Conservation (phyloP, 2,329 filamentous ascomycete species). For the Botrytis porri region DNA sequence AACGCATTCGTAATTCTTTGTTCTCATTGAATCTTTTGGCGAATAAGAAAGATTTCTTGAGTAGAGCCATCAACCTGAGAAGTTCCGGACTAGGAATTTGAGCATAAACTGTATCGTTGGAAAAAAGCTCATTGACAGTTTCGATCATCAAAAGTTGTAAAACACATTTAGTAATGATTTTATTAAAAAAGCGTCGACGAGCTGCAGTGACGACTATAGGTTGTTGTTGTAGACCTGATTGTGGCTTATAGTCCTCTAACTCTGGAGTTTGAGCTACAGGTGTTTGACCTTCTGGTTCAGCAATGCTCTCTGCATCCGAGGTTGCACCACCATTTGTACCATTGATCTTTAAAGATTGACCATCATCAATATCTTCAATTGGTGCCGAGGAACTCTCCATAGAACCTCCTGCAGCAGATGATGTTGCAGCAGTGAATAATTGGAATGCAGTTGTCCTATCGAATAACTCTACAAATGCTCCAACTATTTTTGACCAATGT, state of each 20-base stretch:
- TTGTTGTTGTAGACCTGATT: conserved; percentile 75
- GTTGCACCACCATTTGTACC: conserved; percentile 45
- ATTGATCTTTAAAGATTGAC: conserved; percentile 61
- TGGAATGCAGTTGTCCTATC: conserved; percentile 92
- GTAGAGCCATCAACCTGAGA: conserved; percentile 83
- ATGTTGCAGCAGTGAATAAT: conserved; percentile 78
- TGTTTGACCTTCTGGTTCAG: conserved; percentile 35
- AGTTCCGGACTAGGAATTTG: conserved; percentile 90
- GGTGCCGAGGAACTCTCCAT: conserved; percentile 46
- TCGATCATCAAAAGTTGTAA: conserved; percentile 98
- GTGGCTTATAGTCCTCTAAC: conserved; percentile 80
- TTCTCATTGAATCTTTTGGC: conserved; percentile 97
- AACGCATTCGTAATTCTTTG: conserved; percentile 87
- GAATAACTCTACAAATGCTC: conserved; percentile 93
- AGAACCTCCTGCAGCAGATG: conserved; percentile 52
- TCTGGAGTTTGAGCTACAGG: conserved; percentile 32
- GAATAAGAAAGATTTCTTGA: conserved; percentile 96
- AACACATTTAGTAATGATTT: conserved; percentile 98
- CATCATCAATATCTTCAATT: conserved; percentile 37
- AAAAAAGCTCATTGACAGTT: conserved; percentile 97
- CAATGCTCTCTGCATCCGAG: conserved; percentile 34
- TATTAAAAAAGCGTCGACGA: conserved; percentile 93
- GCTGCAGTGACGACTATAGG: conserved; percentile 90
- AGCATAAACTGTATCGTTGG: conserved; percentile 90
- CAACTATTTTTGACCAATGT: conserved; percentile 94